phyloP scores from a whole-genome alignment of 2,329 filamentous ascomycete genomes.

The Biscogniauxia mediterranea region DNA sequence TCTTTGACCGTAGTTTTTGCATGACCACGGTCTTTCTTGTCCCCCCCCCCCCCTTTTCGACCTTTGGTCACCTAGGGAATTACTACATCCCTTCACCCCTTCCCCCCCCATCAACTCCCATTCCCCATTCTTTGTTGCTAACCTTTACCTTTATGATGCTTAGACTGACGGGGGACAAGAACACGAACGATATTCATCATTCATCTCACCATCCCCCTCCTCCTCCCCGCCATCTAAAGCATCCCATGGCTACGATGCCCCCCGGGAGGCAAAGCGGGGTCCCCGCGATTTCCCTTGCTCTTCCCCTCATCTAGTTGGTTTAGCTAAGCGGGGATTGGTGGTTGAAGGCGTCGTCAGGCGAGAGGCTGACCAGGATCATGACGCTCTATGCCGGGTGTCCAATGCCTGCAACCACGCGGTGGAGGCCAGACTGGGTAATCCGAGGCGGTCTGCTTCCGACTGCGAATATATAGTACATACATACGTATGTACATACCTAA shows the following conservation, averaged over 20 bases:
- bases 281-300: background rate
- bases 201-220: no score
- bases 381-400: background rate
- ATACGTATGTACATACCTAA: no score
- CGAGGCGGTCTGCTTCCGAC: background rate
- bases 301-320: background rate
- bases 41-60: no score
- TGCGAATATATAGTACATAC: background rate
- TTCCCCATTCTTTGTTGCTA: no score
- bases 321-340: background rate
- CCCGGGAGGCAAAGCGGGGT: background rate
- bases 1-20: background rate
- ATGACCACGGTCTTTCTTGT: background rate
- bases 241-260: background rate
- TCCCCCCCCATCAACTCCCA: no score
- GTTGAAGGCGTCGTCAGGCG: background rate
- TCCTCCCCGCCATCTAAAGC: background rate
- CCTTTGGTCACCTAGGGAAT: no score
- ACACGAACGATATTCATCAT: no score
- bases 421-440: background rate
- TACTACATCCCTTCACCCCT: no score
- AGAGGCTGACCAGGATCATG: background rate
- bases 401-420: background rate
- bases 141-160: no score
- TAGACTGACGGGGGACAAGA: no score